Base-by-base conservation (phyloP, 306 rosid species). In the Fagus crenata region DNA sequence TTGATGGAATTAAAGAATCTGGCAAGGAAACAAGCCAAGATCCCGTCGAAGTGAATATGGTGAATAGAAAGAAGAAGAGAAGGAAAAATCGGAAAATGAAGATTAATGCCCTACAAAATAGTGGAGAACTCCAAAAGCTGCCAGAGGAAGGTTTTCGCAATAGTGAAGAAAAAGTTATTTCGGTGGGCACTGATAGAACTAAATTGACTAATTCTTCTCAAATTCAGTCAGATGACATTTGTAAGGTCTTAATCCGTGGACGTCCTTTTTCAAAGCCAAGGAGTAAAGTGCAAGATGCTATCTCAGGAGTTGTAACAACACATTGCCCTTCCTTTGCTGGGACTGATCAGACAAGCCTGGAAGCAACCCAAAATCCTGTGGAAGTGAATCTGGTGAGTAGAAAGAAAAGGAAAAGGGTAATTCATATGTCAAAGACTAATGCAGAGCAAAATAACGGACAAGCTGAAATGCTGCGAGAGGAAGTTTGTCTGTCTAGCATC, bases 71-170 rank as follows among this genome's bases (percentile, higher is more conserved):
- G 68, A 76, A 72, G 58, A 79, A 49, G 73, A 77, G 74, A 51
- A 68, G 31, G 12, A 75, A 65, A 70, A 76, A 17, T 36, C 63
- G 82, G 76, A 71, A 5, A 72, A 87, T 73, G 85, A 67, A 75
- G 41, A 49, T 53, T n/a, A 14, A 13, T 73, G 39, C 49, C 15
- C 67, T 17, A 37, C 69, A 81, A 81, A 72, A 72, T 2, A 43
- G 53, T 11, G 74, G 63, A 55, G 17, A 46, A 60, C 75, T 67
- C 76, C 72, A 64, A 61, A 75, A 75, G 63, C 71, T 74, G 67
- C 72, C 78, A 53, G 84, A 69, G 76, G 74, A 78, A 60, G 76
- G 43, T 51, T 74, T 17, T 40, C 68, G 64, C 46, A 80, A 71
- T 33, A 9, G 13, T 22, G 76, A 74, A 4, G 63, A 18, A 40